These are phyloP conservation scores for Dipodascus geniculatus DNA, from an alignment of 805 yeast genomes.

Conservation along the genomic window DNA sequence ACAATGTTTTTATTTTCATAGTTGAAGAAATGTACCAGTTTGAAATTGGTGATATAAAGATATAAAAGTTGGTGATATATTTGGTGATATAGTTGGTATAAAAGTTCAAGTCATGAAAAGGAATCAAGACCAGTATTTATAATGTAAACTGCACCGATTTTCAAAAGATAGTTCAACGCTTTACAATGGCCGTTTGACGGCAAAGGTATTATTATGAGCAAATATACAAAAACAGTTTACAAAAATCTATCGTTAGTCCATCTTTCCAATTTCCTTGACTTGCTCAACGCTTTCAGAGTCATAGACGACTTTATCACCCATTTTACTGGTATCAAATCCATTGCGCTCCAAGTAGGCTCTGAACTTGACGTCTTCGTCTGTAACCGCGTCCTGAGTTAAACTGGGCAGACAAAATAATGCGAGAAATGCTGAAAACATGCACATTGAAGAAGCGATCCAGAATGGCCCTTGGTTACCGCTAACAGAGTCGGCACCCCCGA, in stretches of 20 bases:
- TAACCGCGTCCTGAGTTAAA: slow-evolving; percentile 73
- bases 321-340: slow-evolving; percentile 56
- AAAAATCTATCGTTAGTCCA: background rate
- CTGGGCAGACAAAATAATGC: slow-evolving; percentile 67
- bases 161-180: too few species aligned
- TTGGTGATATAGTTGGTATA: too few species aligned
- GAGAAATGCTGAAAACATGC: slow-evolving; percentile 57
- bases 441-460: slow-evolving; percentile 68
- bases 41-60: too few species aligned
- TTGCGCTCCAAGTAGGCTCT: slow-evolving; percentile 49
- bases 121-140: too few species aligned
- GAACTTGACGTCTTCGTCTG: slow-evolving; percentile 64
- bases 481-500: slow-evolving; percentile 37
- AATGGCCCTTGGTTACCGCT: slow-evolving; percentile 66
- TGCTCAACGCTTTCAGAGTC: background rate
- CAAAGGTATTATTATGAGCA: too few species aligned
- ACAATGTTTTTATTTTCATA: too few species aligned
- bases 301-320: slow-evolving; percentile 31
- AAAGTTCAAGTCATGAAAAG: too few species aligned
- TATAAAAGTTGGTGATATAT: too few species aligned
- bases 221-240: too few species aligned
- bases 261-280: background rate
- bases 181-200: too few species aligned
- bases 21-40: background rate
- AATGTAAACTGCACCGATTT: too few species aligned